Base-by-base conservation (phyloP, 768 basidiomycete species). In the Psilocybe azurescens region DNA sequence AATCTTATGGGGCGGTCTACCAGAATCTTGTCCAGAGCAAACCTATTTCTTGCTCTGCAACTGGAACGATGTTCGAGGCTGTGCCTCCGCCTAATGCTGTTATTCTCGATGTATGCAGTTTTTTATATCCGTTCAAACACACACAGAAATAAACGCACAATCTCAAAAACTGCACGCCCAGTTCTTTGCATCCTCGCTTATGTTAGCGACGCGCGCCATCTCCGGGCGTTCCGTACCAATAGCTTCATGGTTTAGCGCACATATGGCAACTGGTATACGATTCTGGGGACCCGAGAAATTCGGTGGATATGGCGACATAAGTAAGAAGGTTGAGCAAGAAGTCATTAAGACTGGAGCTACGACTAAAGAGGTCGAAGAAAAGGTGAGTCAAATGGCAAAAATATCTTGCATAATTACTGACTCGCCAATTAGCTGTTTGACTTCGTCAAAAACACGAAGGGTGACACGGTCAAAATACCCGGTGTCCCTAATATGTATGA, bases 291-390 rank as follows among this genome's bases (percentile, higher is more conserved):
- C 61, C 2, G 51, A 58, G 30, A 47, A 38, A 6, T 4, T 58
- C 5, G 61, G 61, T n/a, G 61, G 61, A 4, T 13, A 18, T n/a
- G 61, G 61, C 16, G 57, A 62, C 20, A 24, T 58, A 1, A 38
- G n/a, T 10, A 46, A 38, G 9, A 54, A 39, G 36, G 38, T 53
- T 2, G 20, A 58, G 1, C 44, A 29, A 10, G 61, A 62, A 24
- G 61, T 57, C 1, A 39, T 39, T 11, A 33, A 56, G 4, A 13
- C 39, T 3, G 61, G 61, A 13, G 32, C 58, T 24, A 8, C 61
- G 0, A 3, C 44, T 1, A 41, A 41, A 10, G 61, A 54, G 7
- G 18, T 62, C 9, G 61, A 51, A 3, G 41, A 58, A 30, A 62
- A 58, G 56, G 61, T 58, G 28, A 13, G 3, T 46, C 4, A 33